Conservation (phyloP, 345 rosid species). For the Leavenworthia alabamica region DNA sequence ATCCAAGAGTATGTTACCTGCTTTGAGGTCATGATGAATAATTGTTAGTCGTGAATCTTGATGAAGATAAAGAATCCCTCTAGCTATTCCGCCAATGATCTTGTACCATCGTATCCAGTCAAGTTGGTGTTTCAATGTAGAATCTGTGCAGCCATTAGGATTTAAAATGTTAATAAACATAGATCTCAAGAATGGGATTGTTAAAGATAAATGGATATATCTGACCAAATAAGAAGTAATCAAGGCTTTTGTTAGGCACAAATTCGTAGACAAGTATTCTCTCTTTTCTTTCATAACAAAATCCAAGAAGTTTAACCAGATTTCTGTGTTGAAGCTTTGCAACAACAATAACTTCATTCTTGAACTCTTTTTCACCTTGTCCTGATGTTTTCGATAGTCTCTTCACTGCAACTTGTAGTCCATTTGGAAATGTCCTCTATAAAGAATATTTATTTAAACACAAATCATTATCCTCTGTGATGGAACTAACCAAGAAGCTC, state of each 20-base stretch:
- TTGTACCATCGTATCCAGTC: constrained; percentile 30
- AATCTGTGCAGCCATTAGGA: constrained; percentile 19
- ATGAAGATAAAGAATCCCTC: constrained; percentile 40
- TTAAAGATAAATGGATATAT: no score
- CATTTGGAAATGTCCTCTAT: background rate
- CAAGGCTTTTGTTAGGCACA: constrained; percentile 36
- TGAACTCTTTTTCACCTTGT: background rate
- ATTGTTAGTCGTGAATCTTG: constrained; percentile 40
- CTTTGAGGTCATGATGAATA: constrained; percentile 42
- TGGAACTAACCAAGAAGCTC: no score
- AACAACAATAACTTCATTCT: background rate
- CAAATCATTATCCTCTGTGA: no score
- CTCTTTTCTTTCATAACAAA: constrained; percentile 45
- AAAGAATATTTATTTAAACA: no score
- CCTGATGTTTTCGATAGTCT: background rate
- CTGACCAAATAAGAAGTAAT: constrained; percentile 32
- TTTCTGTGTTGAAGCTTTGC: background rate
- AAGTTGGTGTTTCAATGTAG: background rate
- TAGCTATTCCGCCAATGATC: constrained; percentile 39
- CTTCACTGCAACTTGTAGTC: background rate
- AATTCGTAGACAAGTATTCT: constrained; percentile 49
- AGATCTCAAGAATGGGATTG: background rate
- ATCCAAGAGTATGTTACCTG: constrained; percentile 39
- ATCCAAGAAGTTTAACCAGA: constrained; percentile 29
- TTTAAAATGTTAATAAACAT: background rate